Conservation (phyloP, 805 yeast genomes). For the Schizosaccharomyces cryophilus region DNA sequence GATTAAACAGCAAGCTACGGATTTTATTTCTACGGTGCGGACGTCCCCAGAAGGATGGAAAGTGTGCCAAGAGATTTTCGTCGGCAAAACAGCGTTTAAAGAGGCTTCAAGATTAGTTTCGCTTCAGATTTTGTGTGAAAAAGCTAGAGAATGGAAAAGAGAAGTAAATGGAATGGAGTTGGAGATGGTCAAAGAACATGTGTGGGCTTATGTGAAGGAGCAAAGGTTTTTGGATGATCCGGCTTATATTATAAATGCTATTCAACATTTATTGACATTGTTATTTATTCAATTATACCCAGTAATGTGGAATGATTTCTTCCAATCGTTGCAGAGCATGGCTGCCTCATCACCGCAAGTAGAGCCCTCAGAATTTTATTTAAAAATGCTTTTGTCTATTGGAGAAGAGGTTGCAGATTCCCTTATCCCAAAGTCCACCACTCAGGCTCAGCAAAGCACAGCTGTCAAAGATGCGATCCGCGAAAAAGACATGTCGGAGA, state of each 20-base stretch:
- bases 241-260: constrained; percentile 26
- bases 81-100: constrained; percentile 12
- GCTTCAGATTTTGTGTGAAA: not conserved
- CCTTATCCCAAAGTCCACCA: constrained; percentile 39
- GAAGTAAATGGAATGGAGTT: not conserved
- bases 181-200: not conserved
- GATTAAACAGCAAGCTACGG: constrained; percentile 17
- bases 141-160: not conserved
- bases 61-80: constrained; percentile 20
- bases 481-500: constrained; percentile 39
- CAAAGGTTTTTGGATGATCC: constrained; percentile 14
- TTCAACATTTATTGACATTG: constrained; percentile 30
- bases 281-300: constrained; percentile 27
- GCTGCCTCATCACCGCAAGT: not conserved
- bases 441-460: constrained; percentile 38
- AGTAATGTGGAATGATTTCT: constrained; percentile 25
- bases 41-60: constrained; percentile 25
- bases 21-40: constrained; percentile 21
- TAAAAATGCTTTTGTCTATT: constrained; percentile 32
- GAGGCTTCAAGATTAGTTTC: not conserved
- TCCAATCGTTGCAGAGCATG: constrained; percentile 21
- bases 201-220: constrained; percentile 4
- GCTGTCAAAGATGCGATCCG: constrained; percentile 63
- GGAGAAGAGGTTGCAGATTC: constrained; percentile 90
- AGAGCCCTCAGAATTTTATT: not conserved